Conservation (phyloP, 2,329 filamentous ascomycete species). For the Aureobasidium mangrovei region DNA sequence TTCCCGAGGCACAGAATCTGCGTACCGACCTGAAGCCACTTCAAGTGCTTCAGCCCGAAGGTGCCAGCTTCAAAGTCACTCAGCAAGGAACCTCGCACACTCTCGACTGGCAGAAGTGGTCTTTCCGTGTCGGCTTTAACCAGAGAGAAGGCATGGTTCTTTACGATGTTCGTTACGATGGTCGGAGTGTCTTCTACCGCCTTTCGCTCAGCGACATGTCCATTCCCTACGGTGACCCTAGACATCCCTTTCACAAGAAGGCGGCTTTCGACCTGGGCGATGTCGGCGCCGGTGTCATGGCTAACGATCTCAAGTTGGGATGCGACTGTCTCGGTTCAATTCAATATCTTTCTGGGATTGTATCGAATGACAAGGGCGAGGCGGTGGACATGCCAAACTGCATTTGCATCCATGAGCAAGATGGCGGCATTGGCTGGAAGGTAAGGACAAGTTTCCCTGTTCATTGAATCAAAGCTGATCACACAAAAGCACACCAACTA, state of each 20-base stretch:
- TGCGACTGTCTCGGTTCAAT: slow-evolving; percentile 65
- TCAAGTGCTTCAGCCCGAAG: slow-evolving; percentile 56
- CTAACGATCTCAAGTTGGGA: slow-evolving; percentile 60
- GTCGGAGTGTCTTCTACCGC: slow-evolving; percentile 58
- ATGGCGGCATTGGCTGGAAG: slow-evolving; percentile 58
- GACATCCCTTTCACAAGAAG: slow-evolving; percentile 60
- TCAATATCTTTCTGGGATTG: slow-evolving; percentile 53
- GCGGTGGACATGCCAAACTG: slow-evolving; percentile 55
- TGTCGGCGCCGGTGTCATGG: slow-evolving; percentile 55
- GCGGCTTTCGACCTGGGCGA: slow-evolving; percentile 63
- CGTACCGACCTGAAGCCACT: slow-evolving; percentile 56
- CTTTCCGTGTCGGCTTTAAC: slow-evolving; percentile 53
- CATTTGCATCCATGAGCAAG: slow-evolving; percentile 62
- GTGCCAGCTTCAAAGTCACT: slow-evolving; percentile 50
- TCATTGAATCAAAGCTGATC: no score
- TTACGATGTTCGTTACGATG: slow-evolving; percentile 47
- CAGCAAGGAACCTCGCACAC: slow-evolving; percentile 45
- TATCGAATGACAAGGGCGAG: slow-evolving; percentile 52
- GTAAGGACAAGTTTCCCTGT: no score
- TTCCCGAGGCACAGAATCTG: slow-evolving; percentile 53
- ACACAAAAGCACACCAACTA: slow-evolving; percentile 56
- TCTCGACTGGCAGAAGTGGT: slow-evolving; percentile 60
- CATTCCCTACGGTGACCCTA: slow-evolving; percentile 54
- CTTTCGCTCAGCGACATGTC: slow-evolving; percentile 61
- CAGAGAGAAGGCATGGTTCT: slow-evolving; percentile 57